Evolutionary conservation across 2,329 filamentous ascomycete species (phyloP), one percentile per base, ranked within the genome.

Genomic region (Diaporthe sp.): DNA sequence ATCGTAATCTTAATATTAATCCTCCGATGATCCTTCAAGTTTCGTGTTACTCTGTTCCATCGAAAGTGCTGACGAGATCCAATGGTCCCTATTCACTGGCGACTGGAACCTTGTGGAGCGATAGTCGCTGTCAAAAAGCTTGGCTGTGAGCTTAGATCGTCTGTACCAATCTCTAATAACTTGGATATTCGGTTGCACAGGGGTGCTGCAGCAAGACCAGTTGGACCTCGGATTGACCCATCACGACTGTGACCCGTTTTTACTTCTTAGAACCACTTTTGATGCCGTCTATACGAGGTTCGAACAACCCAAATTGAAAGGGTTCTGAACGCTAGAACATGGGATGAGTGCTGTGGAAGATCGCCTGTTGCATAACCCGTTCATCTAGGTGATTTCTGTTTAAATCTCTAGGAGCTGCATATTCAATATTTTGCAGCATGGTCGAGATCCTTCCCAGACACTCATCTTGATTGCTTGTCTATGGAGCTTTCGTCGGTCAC

Each of bases 61-160:
- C 39, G 17, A 7, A 20, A 13, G n/a, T 25, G 42, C 22, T 28
- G 28, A 9, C 25, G 20, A 28, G n/a, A 22, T 5, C 49, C 39
- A 15, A 25, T n/a, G 12, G 22, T 28, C 47, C 22, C 9, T 39
- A 31, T 28, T 39, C 17, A 39, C 47, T 39, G 28, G 49, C 20
- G 28, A 28, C 31, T 70, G 65, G 65, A 28, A 42, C 49, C 49
- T 39, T 39, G 65, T 55, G 65, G 65, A 70, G 34, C 44, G 2
- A 13, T 22, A 25, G n/a, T 53, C 13, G 31, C 47, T 70, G 65
- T 70, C 65, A 55, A 37, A 70, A 70, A 55, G 65, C 65, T 70
- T 70, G 65, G 65, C 65, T 25, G 20, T 51, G n/a, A 70, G 65
- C 65, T 55, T 70, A 68, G 13, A 70, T 70, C 49, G 31, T 6